These are phyloP conservation scores for Euphorbia pulcherrima DNA, from an alignment of 345 rosid species.

Conservation along the genomic window DNA sequence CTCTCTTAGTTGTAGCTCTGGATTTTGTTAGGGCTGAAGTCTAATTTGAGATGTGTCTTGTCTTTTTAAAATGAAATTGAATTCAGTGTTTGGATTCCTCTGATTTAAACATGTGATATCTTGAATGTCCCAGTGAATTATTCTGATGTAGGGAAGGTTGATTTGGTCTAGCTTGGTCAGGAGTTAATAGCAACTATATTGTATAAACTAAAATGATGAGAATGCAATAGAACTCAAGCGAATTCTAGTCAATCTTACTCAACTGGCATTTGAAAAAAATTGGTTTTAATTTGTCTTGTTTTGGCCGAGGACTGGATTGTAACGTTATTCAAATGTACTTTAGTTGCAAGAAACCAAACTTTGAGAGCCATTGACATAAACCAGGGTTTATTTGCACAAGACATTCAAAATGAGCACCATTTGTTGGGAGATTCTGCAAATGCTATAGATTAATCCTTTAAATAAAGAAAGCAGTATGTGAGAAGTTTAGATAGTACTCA, in stretches of 20 bases:
- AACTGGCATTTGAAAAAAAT: not conserved
- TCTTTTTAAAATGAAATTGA: not conserved
- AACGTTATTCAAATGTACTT: not conserved
- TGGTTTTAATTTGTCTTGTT: too few species aligned
- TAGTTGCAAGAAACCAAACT: too few species aligned
- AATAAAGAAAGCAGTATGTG: too few species aligned
- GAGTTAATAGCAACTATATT: not conserved
- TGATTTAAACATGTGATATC: not conserved
- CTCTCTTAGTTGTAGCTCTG: slow-evolving; percentile 4
- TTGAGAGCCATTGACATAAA: too few species aligned
- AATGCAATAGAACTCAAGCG: not conserved
- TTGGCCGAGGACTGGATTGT: not conserved
- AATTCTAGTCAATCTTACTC: not conserved
- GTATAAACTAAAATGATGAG: not conserved
- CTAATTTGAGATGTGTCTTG: not conserved
- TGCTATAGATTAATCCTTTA: too few species aligned
- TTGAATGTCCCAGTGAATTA: not conserved
- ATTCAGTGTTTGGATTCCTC: not conserved
- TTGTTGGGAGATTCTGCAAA: not conserved
- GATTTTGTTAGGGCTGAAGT: not conserved
- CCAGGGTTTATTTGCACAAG: not conserved
- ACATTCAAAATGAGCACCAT: not conserved
- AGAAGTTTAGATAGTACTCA: too few species aligned
- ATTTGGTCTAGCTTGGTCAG: not conserved
- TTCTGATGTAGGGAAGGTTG: not conserved